Percentiles rank a stretch among this genome's conserved stretches.
phyloP scores from a whole-genome alignment of 78 protist genomes.

The Dictyostelium capitatum region DNA sequence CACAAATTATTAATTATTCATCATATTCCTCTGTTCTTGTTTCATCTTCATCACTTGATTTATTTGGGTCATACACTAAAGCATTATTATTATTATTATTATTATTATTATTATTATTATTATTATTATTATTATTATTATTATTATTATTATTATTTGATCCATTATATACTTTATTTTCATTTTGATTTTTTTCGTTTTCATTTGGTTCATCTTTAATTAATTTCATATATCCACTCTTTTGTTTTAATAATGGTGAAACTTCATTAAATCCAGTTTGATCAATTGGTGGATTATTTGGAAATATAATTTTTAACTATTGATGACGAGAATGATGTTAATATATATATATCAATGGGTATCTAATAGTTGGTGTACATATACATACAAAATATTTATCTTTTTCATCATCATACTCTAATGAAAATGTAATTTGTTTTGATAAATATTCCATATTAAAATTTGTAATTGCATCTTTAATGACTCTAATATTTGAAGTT shows the following conservation, averaged over 20 bases:
- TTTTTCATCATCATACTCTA: neutral
- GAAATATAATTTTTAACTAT: neutral
- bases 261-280: neutral
- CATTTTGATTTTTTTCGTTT: no score
- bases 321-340: neutral
- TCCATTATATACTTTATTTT: no score
- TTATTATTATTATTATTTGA: no score
- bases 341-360: neutral
- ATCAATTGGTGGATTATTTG: neutral
- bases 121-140: no score
- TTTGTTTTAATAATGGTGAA: neutral
- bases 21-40: neutral
- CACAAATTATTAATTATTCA: neutral
- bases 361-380: neutral
- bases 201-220: neutral
- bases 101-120: neutral
- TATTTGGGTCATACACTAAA: neutral
- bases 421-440: neutral
- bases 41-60: neutral
- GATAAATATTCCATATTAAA: neutral
- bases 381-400: neutral
- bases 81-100: neutral
- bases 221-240: neutral
- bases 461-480: neutral
- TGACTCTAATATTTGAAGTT: neutral